These are phyloP conservation scores for Chaetomiaceae sp. DNA, from an alignment of 2,329 filamentous ascomycete genomes.

Conservation along the genomic window DNA sequence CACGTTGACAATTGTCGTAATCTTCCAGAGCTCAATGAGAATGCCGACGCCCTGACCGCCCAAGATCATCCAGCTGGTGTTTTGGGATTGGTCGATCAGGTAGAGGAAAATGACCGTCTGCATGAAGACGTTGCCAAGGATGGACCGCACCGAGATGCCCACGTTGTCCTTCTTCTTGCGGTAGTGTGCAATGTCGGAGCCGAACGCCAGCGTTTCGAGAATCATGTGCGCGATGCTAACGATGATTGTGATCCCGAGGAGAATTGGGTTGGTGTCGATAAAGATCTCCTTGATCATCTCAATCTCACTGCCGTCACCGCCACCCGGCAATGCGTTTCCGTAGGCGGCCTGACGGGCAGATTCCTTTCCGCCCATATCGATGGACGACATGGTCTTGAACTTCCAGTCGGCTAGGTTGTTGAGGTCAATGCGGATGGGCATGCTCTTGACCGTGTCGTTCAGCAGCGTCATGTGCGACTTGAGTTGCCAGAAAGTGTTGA, in stretches of 20 bases:
- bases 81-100: constrained; percentile 93
- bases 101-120: constrained; percentile 94
- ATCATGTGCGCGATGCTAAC: constrained; percentile 89
- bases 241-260: constrained; percentile 76
- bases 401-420: constrained; percentile 84
- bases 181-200: constrained; percentile 95
- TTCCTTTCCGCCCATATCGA: constrained; percentile 85
- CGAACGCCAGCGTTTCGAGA: constrained; percentile 94
- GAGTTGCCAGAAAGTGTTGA: constrained; percentile 98
- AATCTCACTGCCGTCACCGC: constrained; percentile 86
- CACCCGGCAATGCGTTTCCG: constrained; percentile 65
- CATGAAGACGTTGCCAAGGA: constrained; percentile 97
- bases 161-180: constrained; percentile 99
- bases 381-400: constrained; percentile 75
- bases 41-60: constrained; percentile 84
- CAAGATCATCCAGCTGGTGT: constrained; percentile 98
- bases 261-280: constrained; percentile 87
- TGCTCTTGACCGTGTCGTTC: constrained; percentile 78
- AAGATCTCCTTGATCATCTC: constrained; percentile 97
- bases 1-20: constrained; percentile 92
- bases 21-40: constrained; percentile 75
- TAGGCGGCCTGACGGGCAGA: constrained; percentile 72
- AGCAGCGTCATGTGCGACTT: constrained; percentile 84
- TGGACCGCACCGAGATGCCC: constrained; percentile 91
- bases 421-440: constrained; percentile 79